These are phyloP conservation scores for Multifurca ochricompacta DNA, from an alignment of 768 basidiomycete genomes.

Conservation along the genomic window DNA sequence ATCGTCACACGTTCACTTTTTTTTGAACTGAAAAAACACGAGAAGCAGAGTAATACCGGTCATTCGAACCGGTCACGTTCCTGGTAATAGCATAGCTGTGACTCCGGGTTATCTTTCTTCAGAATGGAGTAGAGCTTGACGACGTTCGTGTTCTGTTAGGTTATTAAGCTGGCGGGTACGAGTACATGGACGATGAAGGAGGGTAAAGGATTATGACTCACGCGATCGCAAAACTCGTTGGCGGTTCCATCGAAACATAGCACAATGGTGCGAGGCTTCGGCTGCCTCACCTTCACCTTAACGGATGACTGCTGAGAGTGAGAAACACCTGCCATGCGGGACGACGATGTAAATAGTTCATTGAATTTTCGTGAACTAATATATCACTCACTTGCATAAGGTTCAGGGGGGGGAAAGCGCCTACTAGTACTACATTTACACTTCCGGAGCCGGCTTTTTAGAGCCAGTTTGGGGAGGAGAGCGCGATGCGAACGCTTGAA, in stretches of 20 bases:
- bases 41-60: not conserved
- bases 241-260: constrained; percentile 4
- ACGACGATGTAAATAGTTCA: too few species aligned
- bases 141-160: constrained; percentile 34
- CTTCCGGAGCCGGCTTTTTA: too few species aligned
- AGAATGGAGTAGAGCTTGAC: constrained; percentile 32
- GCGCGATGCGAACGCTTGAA: too few species aligned
- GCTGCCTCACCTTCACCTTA: not conserved
- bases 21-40: not conserved
- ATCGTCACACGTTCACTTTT: not conserved
- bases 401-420: too few species aligned
- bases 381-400: too few species aligned
- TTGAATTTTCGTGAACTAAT: too few species aligned
- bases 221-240: not conserved
- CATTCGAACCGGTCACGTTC: constrained; percentile 21
- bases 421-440: too few species aligned
- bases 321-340: too few species aligned
- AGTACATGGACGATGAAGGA: not conserved
- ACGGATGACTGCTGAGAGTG: not conserved
- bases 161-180: too few species aligned
- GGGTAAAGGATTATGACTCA: not conserved
- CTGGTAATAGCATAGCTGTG: constrained; percentile 57
- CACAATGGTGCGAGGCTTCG: not conserved
- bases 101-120: constrained; percentile 29
- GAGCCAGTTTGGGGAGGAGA: too few species aligned